Conservation (phyloP, 306 rosid species). For the Prinsepia uniflora region DNA sequence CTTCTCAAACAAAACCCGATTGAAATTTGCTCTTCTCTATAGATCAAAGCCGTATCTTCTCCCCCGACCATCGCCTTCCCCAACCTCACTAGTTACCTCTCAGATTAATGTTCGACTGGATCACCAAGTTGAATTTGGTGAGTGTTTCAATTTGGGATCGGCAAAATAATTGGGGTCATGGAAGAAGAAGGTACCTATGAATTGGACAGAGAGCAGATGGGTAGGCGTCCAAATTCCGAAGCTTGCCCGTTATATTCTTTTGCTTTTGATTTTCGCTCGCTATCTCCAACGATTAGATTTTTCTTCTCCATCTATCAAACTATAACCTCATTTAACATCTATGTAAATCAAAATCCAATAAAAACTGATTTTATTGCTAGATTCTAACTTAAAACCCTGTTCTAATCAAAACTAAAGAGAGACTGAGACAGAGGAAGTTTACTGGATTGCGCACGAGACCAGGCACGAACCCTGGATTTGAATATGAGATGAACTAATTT, state of each 20-base stretch:
- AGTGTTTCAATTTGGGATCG: conserved; percentile 72
- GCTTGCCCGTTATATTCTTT: conserved; percentile 61
- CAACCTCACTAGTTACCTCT: conserved; percentile 76
- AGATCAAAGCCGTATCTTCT: conserved; percentile 82
- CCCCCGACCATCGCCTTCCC: conserved; percentile 50
- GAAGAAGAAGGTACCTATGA: conserved; percentile 55
- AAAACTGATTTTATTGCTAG: neutral
- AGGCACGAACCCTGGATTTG: too few species aligned
- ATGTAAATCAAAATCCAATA: neutral
- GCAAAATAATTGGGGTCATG: conserved; percentile 70
- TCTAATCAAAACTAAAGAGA: neutral
- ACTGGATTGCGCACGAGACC: neutral
- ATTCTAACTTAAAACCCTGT: conserved; percentile 3
- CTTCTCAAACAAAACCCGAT: conserved; percentile 82
- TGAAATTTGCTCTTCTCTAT: conserved; percentile 57
- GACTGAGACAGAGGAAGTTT: neutral
- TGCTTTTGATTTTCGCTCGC: neutral
- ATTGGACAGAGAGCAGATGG: conserved; percentile 82
- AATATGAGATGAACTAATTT: too few species aligned
- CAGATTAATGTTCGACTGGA: conserved; percentile 51
- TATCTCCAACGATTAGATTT: neutral
- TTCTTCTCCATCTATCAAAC: neutral
- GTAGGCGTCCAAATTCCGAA: conserved; percentile 86
- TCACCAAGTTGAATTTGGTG: conserved; percentile 85
- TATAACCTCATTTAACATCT: neutral